phyloP scores from a whole-genome alignment of 129 eudicot genomes.

The Flaveria trinervia region DNA sequence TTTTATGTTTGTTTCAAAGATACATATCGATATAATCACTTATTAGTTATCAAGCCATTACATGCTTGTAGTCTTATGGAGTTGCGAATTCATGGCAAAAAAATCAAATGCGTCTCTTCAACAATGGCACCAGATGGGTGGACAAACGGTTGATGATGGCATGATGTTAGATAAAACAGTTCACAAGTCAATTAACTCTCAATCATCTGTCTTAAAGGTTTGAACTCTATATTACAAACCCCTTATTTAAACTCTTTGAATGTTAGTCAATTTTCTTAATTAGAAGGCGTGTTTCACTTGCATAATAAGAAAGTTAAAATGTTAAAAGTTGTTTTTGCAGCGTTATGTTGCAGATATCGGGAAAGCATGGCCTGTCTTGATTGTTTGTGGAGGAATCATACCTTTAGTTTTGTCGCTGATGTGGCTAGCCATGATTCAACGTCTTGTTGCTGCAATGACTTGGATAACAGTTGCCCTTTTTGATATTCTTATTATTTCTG shows the following conservation, averaged over 20 bases:
- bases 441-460: constrained; percentile 91
- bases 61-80: constrained; percentile 67
- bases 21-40: neutral
- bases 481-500: constrained; percentile 71
- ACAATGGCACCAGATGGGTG: constrained; percentile 94
- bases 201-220: constrained; percentile 87
- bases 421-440: constrained; percentile 89
- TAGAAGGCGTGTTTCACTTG: neutral
- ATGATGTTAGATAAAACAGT: constrained; percentile 70
- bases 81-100: constrained; percentile 81
- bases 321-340: constrained; percentile 40
- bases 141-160: constrained; percentile 72
- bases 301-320: constrained; percentile 15
- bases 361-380: constrained; percentile 90
- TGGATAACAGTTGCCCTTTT: constrained; percentile 85
- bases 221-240: neutral
- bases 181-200: constrained; percentile 73
- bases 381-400: constrained; percentile 93
- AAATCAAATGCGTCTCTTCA: constrained; percentile 78
- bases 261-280: neutral
- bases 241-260: neutral
- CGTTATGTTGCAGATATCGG: constrained; percentile 96
- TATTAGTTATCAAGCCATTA: neutral
- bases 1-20: neutral
- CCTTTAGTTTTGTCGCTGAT: constrained; percentile 71